These are phyloP conservation scores for Luffa acutangula DNA, from an alignment of 306 rosid species.

Conservation along the genomic window DNA sequence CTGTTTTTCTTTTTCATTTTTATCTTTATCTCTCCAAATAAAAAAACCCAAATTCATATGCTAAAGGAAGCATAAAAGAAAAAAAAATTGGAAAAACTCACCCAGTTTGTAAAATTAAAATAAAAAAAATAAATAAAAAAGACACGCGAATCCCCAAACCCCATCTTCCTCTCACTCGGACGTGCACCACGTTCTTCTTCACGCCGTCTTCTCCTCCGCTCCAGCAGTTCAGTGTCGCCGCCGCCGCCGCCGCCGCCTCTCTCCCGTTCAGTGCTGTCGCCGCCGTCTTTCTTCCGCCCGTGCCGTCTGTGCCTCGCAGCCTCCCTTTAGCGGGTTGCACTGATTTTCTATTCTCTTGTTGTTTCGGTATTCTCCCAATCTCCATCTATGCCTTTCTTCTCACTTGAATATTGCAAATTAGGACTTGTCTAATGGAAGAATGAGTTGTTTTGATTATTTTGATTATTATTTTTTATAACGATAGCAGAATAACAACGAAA, in stretches of 20 bases:
- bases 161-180: background rate
- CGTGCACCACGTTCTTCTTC: background rate
- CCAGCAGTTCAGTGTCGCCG: background rate
- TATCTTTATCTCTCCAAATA: no score
- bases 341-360: background rate
- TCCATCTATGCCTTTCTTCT: background rate
- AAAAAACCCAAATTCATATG: no score
- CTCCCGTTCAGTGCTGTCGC: background rate
- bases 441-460: background rate
- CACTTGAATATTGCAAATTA: background rate
- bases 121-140: no score
- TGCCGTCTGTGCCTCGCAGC: background rate
- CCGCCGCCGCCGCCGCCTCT: background rate
- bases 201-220: background rate
- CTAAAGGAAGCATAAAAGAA: no score
- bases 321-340: background rate
- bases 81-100: no score
- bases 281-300: background rate
- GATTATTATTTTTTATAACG: background rate
- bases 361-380: background rate
- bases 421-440: background rate
- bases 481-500: no score
- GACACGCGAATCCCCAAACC: background rate
- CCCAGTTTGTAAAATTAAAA: no score
- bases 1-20: no score